Percentiles rank a stretch among this genome's conserved stretches.
These are phyloP conservation scores for Camptophora hylomeconis DNA, from an alignment of 2,329 filamentous ascomycete species.

Conservation along the genomic window DNA sequence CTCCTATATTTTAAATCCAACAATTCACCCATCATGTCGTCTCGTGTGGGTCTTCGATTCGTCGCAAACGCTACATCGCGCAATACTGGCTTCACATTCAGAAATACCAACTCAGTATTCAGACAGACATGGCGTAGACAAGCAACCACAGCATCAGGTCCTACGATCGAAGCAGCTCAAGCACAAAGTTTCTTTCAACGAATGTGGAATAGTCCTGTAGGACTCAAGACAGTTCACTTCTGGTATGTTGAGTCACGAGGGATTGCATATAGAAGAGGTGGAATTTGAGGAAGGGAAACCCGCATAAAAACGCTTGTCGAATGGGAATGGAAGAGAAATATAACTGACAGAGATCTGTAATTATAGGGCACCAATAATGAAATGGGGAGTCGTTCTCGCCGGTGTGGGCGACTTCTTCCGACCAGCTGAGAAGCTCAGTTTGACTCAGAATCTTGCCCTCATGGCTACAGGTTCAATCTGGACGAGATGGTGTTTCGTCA, in stretches of 20 bases:
- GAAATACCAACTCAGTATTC: constrained; percentile 38
- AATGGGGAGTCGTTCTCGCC: constrained; percentile 86
- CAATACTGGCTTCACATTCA: constrained; percentile 31
- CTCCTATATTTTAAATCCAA: too few species aligned
- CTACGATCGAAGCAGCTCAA: constrained; percentile 26
- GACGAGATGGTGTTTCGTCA: constrained; percentile 98
- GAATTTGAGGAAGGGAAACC: too few species aligned
- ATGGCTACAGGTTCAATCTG: constrained; percentile 89
- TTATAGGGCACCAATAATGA: constrained; percentile 83
- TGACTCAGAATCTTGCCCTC: constrained; percentile 83
- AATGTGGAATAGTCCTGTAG: constrained; percentile 72
- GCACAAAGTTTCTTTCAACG: constrained; percentile 49
- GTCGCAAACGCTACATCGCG: constrained; percentile 42
- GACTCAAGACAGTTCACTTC: constrained; percentile 92
- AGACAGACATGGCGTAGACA: constrained; percentile 46
- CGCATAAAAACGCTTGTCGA: too few species aligned
- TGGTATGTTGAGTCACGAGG: too few species aligned
- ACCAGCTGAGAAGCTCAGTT: constrained; percentile 80
- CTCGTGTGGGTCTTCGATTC: constrained; percentile 45
- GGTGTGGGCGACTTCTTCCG: constrained; percentile 85
- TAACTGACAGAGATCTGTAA: constrained; percentile 1
- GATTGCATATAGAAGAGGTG: too few species aligned
- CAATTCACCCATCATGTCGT: constrained; percentile 37
- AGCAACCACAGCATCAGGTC: constrained; percentile 51
- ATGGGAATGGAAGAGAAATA: too few species aligned